phyloP scores from a whole-genome alignment of 805 yeast species.

The Torulaspora franciscae region DNA sequence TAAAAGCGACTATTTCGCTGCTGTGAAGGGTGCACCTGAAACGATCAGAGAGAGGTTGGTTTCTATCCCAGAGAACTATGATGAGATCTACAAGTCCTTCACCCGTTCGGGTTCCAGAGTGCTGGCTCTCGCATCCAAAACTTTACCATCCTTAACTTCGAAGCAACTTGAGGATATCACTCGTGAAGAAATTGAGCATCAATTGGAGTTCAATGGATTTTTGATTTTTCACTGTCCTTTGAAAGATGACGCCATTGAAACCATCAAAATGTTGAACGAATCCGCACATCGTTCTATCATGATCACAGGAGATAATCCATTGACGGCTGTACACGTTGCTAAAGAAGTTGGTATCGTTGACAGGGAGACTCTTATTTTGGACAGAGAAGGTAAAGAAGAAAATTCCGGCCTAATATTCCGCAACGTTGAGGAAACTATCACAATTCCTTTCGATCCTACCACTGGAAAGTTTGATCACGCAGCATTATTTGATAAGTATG shows the following conservation, averaged over 20 bases:
- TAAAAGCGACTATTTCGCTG: conserved; percentile 57
- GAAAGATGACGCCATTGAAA: conserved; percentile 86
- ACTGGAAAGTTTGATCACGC: conserved; percentile 36
- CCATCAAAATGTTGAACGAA: conserved; percentile 87
- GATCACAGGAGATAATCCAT: conserved; percentile 98
- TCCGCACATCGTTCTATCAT: conserved; percentile 92
- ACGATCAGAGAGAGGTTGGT: conserved; percentile 75
- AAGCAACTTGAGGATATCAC: conserved; percentile 52
- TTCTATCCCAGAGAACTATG: conserved; percentile 72
- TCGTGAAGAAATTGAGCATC: conserved; percentile 73
- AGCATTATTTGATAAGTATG: conserved; percentile 61
- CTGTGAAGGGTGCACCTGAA: conserved; percentile 98
- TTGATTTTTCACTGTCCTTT: conserved; percentile 96
- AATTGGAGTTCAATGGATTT: conserved; percentile 80
- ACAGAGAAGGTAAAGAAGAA: conserved; percentile 64
- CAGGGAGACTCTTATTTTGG: conserved; percentile 79
- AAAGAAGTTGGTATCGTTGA: conserved; percentile 84
- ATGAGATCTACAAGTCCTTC: conserved; percentile 78
- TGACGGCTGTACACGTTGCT: conserved; percentile 97
- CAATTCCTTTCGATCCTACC: conserved; percentile 60
- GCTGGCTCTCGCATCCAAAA: conserved; percentile 86
- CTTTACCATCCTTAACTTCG: conserved; percentile 49
- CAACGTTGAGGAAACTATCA: conserved; percentile 69
- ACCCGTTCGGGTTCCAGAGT: conserved; percentile 97
- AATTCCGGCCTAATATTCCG: conserved; percentile 67